These are phyloP conservation scores for Laetiporus sulphureus DNA, from an alignment of 1,284 basidiomycete species.

Conservation along the genomic window DNA sequence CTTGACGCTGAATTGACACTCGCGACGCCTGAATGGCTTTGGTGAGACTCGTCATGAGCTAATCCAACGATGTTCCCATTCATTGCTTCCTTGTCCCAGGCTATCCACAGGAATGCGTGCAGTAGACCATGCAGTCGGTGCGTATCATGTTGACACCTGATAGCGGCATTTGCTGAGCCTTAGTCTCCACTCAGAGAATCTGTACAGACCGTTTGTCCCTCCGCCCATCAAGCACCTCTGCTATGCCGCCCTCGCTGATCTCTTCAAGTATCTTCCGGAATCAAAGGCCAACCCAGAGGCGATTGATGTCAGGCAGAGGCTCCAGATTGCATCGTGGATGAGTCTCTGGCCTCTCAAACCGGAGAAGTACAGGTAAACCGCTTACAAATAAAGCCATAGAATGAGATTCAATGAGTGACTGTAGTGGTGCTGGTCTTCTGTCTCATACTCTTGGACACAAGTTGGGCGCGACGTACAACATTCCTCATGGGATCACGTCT, in stretches of 20 bases:
- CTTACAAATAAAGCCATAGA: neutral
- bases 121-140: slow-evolving; percentile 73
- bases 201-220: slow-evolving; percentile 55
- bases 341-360: slow-evolving; percentile 63
- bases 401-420: neutral
- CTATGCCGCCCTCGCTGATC: slow-evolving; percentile 60
- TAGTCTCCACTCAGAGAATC: slow-evolving; percentile 40
- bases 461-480: slow-evolving; percentile 69
- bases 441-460: slow-evolving; percentile 73
- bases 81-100: slow-evolving; percentile 44
- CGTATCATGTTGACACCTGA: neutral
- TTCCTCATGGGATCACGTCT: slow-evolving; percentile 80
- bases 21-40: slow-evolving; percentile 68
- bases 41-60: slow-evolving; percentile 39
- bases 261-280: slow-evolving; percentile 68
- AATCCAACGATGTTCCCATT: too few relatives aligned
- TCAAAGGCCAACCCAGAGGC: slow-evolving; percentile 55
- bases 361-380: slow-evolving; percentile 44
- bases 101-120: slow-evolving; percentile 75
- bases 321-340: slow-evolving; percentile 77
- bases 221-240: slow-evolving; percentile 57
- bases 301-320: slow-evolving; percentile 58
- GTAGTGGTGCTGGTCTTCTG: slow-evolving; percentile 60
- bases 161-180: neutral
- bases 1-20: slow-evolving; percentile 74